These are phyloP conservation scores for Podospora fimiseda DNA, from an alignment of 495 filamentous ascomycete species.

Conservation along the genomic window DNA sequence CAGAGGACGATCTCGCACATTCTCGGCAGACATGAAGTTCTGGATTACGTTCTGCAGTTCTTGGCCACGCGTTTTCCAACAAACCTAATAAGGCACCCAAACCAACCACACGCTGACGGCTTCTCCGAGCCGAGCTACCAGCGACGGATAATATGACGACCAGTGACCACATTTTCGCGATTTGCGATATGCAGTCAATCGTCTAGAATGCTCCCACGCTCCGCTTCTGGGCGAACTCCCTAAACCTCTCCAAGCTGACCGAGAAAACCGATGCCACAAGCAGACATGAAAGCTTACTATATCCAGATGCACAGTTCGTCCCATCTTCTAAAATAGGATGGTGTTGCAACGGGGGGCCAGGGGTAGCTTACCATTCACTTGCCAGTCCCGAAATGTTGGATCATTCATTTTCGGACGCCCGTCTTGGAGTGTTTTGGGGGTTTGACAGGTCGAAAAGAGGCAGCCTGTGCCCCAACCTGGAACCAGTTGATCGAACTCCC, in stretches of 20 bases:
- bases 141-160: too few relatives aligned
- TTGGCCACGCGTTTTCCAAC: too few relatives aligned
- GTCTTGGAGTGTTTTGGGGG: background rate
- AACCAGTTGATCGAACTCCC: background rate
- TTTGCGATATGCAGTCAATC: background rate
- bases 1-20: too few relatives aligned
- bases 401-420: background rate
- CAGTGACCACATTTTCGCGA: too few relatives aligned
- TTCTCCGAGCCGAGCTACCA: background rate
- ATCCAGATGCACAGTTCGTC: background rate
- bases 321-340: background rate
- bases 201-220: background rate
- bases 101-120: background rate
- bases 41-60: too few relatives aligned
- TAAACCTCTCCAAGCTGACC: background rate
- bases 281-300: background rate
- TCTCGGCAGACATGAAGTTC: too few relatives aligned
- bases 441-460: constrained; percentile 5
- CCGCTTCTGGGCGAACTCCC: background rate
- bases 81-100: too few relatives aligned
- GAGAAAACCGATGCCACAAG: background rate
- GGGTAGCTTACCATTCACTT: background rate
- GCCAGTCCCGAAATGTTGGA: background rate
- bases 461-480: background rate
- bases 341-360: background rate